These are phyloP conservation scores for Vigna unguiculata DNA, from an alignment of 306 rosid genomes.

Conservation along the genomic window DNA sequence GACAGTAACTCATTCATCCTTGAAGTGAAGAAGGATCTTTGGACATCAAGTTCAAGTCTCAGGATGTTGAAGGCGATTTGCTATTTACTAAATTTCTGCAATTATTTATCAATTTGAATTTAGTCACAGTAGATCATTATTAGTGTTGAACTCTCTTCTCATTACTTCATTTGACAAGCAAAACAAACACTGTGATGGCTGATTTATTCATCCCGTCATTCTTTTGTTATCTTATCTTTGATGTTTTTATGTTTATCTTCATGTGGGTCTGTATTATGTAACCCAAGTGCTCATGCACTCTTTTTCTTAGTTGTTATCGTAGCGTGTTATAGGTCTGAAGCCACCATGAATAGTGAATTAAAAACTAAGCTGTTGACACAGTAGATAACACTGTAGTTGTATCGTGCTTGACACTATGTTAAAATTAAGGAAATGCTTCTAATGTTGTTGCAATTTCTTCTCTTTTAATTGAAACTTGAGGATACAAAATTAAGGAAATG, in stretches of 20 bases:
- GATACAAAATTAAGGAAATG: too few species aligned
- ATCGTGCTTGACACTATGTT: not conserved
- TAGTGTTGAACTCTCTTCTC: conserved; percentile 47
- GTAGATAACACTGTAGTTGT: not conserved
- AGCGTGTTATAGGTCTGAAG: conserved; percentile 15
- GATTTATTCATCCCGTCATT: conserved; percentile 44
- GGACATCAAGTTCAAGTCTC: conserved; percentile 58
- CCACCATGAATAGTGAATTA: not conserved
- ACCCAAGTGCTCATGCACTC: not conserved
- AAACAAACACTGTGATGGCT: conserved; percentile 54
- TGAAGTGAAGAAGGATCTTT: conserved; percentile 60
- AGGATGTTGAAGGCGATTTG: conserved; percentile 59
- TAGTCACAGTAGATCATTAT: conserved; percentile 58
- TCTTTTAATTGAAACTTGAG: not conserved
- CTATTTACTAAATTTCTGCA: conserved; percentile 50
- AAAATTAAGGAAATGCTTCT: not conserved
- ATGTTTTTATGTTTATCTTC: not conserved
- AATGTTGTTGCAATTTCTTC: not conserved
- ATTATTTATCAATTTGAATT: conserved; percentile 62
- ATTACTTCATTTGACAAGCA: conserved; percentile 60
- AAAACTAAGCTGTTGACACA: not conserved
- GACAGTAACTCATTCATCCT: conserved; percentile 62
- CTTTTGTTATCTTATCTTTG: conserved; percentile 11
- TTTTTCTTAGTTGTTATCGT: not conserved
- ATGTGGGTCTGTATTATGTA: not conserved